These are phyloP conservation scores for Prosopis cineraria DNA, from an alignment of 306 rosid species.

Conservation along the genomic window DNA sequence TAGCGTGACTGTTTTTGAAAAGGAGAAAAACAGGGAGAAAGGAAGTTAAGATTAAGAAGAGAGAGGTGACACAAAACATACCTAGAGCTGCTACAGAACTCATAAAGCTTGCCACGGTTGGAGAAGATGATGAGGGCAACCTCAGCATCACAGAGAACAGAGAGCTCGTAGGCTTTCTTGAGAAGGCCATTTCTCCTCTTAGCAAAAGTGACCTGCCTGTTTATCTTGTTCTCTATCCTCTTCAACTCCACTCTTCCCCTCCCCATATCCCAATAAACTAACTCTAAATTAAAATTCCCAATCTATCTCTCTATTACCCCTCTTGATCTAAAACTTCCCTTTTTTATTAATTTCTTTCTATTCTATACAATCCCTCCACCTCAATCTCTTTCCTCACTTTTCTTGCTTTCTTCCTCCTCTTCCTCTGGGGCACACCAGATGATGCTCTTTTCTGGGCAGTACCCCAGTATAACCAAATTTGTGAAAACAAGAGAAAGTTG, in stretches of 20 bases:
- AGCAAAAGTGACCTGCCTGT: constrained; percentile 94
- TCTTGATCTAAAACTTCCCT: neutral
- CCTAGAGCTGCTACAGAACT: constrained; percentile 87
- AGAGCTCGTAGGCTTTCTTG: constrained; percentile 91
- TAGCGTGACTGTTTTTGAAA: neutral
- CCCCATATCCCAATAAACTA: constrained; percentile 53
- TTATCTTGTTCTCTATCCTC: constrained; percentile 97
- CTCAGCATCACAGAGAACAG: constrained; percentile 93
- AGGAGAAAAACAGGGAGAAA: neutral
- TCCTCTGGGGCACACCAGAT: constrained; percentile 42
- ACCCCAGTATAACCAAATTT: constrained; percentile 57
- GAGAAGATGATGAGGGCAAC: constrained; percentile 97
- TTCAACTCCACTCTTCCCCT: constrained; percentile 95
- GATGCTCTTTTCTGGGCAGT: constrained; percentile 66
- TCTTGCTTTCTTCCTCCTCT: constrained; percentile 35
- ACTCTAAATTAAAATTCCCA: neutral
- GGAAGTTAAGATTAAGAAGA: neutral
- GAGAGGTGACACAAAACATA: constrained; percentile 13
- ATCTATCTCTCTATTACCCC: neutral
- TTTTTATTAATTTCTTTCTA: constrained; percentile 25
- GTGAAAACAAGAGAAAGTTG: constrained; percentile 63
- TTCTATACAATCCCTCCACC: constrained; percentile 43
- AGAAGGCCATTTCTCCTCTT: constrained; percentile 91
- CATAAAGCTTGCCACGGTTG: constrained; percentile 87
- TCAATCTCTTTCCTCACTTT: neutral